A percentile compares a stretch with the other conserved stretches of the same genome.
These are phyloP conservation scores for Fusarium pseudocircinatum DNA, from an alignment of 2,329 filamentous ascomycete species.

Conservation along the genomic window DNA sequence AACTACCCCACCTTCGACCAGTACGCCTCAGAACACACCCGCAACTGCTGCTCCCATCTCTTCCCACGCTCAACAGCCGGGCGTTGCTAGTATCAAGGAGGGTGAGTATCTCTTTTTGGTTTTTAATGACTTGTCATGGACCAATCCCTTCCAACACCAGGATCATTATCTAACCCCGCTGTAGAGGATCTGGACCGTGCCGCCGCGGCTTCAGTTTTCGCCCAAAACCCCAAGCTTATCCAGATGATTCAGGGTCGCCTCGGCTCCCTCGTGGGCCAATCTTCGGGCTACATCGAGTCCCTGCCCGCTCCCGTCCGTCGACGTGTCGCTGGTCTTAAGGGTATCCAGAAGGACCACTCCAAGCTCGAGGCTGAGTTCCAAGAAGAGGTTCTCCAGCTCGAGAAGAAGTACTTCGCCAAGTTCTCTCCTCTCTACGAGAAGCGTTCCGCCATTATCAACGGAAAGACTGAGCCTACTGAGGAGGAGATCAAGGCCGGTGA, in stretches of 20 bases:
- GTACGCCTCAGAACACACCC: slow-evolving; percentile 98
- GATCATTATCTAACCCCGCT: slow-evolving; percentile 34
- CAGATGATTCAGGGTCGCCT: slow-evolving; percentile 98
- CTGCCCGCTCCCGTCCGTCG: slow-evolving; percentile 89
- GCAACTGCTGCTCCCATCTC: slow-evolving; percentile 96
- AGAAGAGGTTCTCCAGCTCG: slow-evolving; percentile 95
- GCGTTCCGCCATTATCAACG: slow-evolving; percentile 93
- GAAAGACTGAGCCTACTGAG: slow-evolving; percentile 83
- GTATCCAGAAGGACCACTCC: slow-evolving; percentile 97
- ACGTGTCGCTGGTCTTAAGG: slow-evolving; percentile 94
- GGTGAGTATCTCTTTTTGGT: slow-evolving; percentile 66
- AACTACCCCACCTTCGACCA: slow-evolving; percentile 64
- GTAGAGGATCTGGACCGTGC: slow-evolving; percentile 90
- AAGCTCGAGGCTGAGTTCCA: slow-evolving; percentile 99
- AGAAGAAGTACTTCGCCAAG: slow-evolving; percentile 99
- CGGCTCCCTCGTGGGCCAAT: slow-evolving; percentile 89
- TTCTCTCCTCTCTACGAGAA: slow-evolving; percentile 98
- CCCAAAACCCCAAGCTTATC: slow-evolving; percentile 92
- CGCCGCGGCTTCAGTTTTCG: slow-evolving; percentile 90
- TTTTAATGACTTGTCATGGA: not conserved
- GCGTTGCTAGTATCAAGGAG: slow-evolving; percentile 95
- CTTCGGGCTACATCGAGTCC: slow-evolving; percentile 97
- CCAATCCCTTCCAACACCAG: slow-evolving; percentile 2
- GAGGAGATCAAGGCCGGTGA: slow-evolving; percentile 89
- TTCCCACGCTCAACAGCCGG: slow-evolving; percentile 95